A percentile compares a stretch with the other conserved stretches of the same genome.
phyloP scores from a whole-genome alignment of 2,329 filamentous ascomycete species.

The Phyllachora maydis region DNA sequence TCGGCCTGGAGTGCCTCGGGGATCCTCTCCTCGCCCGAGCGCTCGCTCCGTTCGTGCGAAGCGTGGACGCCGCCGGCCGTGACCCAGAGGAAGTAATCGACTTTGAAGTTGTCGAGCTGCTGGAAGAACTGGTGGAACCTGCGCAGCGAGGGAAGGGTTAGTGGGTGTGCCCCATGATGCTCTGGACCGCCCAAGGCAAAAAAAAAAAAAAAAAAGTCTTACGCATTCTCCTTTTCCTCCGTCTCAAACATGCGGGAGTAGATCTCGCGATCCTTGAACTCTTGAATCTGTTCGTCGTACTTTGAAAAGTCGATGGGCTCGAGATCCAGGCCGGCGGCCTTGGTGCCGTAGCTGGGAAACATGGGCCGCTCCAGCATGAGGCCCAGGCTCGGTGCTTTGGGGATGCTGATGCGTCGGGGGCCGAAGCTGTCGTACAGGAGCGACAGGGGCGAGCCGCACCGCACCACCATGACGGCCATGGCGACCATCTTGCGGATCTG shows the following conservation, averaged over 20 bases:
- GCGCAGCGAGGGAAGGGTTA: constrained; percentile 4
- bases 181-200: no score
- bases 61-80: constrained; percentile 47
- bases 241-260: constrained; percentile 82
- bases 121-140: constrained; percentile 65
- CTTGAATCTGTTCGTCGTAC: constrained; percentile 58
- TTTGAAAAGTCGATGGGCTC: constrained; percentile 60
- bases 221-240: constrained; percentile 75
- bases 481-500: constrained; percentile 99
- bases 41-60: constrained; percentile 25
- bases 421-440: constrained; percentile 60
- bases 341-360: constrained; percentile 73
- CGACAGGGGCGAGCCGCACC: constrained; percentile 56
- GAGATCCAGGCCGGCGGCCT: constrained; percentile 41
- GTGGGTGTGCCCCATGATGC: constrained; percentile 1
- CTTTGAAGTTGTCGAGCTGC: constrained; percentile 55
- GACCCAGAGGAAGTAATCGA: constrained; percentile 54
- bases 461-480: constrained; percentile 67
- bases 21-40: constrained; percentile 16
- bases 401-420: constrained; percentile 58
- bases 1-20: constrained; percentile 21
- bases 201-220: constrained; percentile 24
- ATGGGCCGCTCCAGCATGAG: constrained; percentile 78
- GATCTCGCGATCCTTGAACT: constrained; percentile 83
- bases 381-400: constrained; percentile 80